Evolutionary conservation across 2,329 filamentous ascomycete species (phyloP).

Genomic region (Colletotrichum siamense): DNA sequence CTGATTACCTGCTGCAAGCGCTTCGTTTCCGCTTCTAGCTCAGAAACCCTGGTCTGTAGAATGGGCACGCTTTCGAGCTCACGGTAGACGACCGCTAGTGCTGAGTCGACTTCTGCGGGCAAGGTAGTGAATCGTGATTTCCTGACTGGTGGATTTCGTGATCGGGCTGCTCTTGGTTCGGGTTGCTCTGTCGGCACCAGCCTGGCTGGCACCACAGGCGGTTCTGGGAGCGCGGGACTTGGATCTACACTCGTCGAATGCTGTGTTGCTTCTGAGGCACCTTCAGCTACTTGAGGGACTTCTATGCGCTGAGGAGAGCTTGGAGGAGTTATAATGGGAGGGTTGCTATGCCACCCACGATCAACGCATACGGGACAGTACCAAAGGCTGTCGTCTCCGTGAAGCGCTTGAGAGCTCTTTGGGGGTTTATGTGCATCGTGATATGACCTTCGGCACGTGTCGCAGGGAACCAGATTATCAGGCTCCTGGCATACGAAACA

Average conservation of each 20-base stretch:
- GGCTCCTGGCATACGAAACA: neutral
- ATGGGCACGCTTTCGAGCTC: neutral
- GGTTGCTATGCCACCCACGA: neutral
- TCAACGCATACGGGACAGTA: neutral
- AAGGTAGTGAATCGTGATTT: neutral
- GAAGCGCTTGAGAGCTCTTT: neutral
- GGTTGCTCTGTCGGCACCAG: neutral
- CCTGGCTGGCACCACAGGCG: neutral
- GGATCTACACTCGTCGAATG: neutral
- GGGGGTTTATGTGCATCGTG: neutral
- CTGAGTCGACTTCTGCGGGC: neutral
- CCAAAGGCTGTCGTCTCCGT: neutral
- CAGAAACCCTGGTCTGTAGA: neutral
- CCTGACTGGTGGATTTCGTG: neutral
- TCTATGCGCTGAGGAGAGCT: neutral
- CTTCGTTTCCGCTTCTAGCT: neutral
- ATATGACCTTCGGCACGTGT: neutral
- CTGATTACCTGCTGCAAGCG: neutral
- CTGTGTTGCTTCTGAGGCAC: neutral
- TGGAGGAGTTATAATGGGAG: neutral
- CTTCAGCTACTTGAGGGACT: neutral
- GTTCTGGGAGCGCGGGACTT: neutral
- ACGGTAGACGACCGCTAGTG: neutral
- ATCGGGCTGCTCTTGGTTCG: neutral
- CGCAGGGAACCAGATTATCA: neutral